Evolutionary conservation across 1,284 basidiomycete genomes (phyloP).

Genomic region (Ganoderma lingzhi): DNA sequence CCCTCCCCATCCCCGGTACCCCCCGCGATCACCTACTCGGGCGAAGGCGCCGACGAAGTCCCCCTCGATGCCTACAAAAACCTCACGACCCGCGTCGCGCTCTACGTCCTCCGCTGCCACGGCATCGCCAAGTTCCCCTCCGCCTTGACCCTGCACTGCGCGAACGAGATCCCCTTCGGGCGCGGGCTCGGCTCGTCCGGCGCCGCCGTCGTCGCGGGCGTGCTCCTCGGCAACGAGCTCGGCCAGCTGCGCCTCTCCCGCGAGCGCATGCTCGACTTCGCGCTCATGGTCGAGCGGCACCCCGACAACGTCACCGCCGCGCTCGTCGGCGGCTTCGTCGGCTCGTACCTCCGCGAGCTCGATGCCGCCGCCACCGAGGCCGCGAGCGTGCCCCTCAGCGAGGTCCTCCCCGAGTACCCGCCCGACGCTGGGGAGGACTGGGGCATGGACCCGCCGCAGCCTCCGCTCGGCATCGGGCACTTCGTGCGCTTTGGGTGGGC

Average conservation of each 20-base stretch:
- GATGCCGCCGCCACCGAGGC: slow-evolving; percentile 80
- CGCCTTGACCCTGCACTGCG: slow-evolving; percentile 75
- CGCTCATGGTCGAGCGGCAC: slow-evolving; percentile 99
- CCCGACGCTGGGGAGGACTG: slow-evolving; percentile 90
- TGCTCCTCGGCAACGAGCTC: slow-evolving; percentile 88
- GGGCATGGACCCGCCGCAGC: slow-evolving; percentile 89
- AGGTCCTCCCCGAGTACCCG: slow-evolving; percentile 97
- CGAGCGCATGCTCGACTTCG: slow-evolving; percentile 91
- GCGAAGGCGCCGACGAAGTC: slow-evolving; percentile 91
- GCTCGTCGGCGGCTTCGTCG: slow-evolving; percentile 97
- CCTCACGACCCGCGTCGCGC: slow-evolving; percentile 95
- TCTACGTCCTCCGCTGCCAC: slow-evolving; percentile 96
- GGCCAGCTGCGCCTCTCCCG: slow-evolving; percentile 77
- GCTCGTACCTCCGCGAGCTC: slow-evolving; percentile 93
- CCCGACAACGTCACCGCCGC: slow-evolving; percentile 99
- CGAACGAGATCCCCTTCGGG: slow-evolving; percentile 98
- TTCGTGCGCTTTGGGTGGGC: slow-evolving; percentile 94
- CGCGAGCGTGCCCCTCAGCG: slow-evolving; percentile 91
- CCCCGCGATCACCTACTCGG: slow-evolving; percentile 83
- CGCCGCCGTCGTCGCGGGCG: slow-evolving; percentile 97
- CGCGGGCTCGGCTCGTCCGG: slow-evolving; percentile 97
- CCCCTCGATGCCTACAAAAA: slow-evolving; percentile 97
- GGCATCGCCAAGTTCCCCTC: slow-evolving; percentile 79
- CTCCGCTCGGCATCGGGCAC: slow-evolving; percentile 93
- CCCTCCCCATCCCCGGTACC: slow-evolving; percentile 49